Evolutionary conservation across 2,329 filamentous ascomycete species (phyloP).

Genomic region (Tolypocladium ovalisporum): DNA sequence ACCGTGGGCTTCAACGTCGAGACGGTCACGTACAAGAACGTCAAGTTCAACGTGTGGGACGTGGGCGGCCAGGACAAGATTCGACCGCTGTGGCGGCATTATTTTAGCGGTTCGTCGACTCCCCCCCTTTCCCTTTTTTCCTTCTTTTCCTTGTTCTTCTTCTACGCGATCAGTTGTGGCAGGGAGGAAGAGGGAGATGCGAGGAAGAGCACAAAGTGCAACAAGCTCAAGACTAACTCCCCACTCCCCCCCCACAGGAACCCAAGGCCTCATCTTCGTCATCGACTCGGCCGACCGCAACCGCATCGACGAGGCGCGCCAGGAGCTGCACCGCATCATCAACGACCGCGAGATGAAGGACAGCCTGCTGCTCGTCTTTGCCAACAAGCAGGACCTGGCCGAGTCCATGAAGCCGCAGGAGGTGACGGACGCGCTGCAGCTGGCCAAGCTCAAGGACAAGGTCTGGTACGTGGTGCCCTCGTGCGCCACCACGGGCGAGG

Average conservation of each 20-base stretch:
- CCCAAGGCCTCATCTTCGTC: constrained; percentile 96
- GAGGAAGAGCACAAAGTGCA: too few relatives aligned
- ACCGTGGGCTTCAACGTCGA: constrained; percentile 99
- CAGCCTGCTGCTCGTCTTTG: constrained; percentile 86
- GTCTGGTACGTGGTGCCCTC: constrained; percentile 79
- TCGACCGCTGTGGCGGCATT: constrained; percentile 91
- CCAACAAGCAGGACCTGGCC: constrained; percentile 95
- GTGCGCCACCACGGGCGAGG: constrained; percentile 72
- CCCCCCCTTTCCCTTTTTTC: not conserved
- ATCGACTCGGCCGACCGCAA: constrained; percentile 89
- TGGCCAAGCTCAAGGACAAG: constrained; percentile 70
- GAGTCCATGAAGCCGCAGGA: constrained; percentile 73
- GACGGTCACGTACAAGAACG: constrained; percentile 97
- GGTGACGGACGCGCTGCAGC: constrained; percentile 66
- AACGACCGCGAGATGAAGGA: constrained; percentile 98
- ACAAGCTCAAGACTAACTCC: not conserved
- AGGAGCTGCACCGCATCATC: constrained; percentile 93
- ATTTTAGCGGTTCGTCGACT: constrained; percentile 63
- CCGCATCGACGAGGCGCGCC: constrained; percentile 84
- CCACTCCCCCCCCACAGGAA: constrained; percentile 44
- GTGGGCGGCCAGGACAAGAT: constrained; percentile 99
- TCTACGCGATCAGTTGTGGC: too few relatives aligned
- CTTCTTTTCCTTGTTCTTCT: too few relatives aligned
- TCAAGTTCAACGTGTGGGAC: constrained; percentile 99
- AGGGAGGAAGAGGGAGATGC: too few relatives aligned